Evolutionary conservation across 495 filamentous ascomycete species (phyloP).

Genomic region (Penicillium samsonianum): DNA sequence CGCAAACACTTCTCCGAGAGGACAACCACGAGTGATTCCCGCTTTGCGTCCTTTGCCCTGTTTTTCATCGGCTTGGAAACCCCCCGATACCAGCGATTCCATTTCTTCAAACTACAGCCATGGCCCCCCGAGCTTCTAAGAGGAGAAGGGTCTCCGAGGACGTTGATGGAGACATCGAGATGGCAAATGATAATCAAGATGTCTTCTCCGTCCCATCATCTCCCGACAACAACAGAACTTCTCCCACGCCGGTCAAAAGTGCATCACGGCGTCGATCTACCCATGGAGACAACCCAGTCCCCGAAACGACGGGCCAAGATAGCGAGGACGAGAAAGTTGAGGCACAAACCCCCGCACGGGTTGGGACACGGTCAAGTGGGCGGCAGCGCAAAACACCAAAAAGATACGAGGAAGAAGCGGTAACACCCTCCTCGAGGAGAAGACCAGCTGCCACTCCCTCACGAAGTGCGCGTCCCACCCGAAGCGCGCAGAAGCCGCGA

Average conservation of each 20-base stretch:
- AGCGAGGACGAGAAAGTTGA: slow-evolving; percentile 12
- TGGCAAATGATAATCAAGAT: slow-evolving; percentile 29
- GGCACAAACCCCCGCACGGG: slow-evolving; percentile 28
- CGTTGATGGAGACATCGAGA: slow-evolving; percentile 40
- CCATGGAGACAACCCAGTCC: slow-evolving; percentile 15
- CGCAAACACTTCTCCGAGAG: neutral
- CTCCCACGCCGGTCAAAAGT: slow-evolving; percentile 19
- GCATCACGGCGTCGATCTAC: slow-evolving; percentile 34
- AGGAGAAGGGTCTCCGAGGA: slow-evolving; percentile 45
- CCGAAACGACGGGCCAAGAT: slow-evolving; percentile 10
- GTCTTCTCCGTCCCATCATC: slow-evolving; percentile 25
- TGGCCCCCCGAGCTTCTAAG: slow-evolving; percentile 46
- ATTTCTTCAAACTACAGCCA: slow-evolving; percentile 16
- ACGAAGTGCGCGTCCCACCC: slow-evolving; percentile 25
- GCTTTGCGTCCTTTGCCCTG: neutral
- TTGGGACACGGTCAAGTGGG: slow-evolving; percentile 39
- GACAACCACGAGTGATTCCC: neutral
- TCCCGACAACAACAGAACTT: slow-evolving; percentile 18
- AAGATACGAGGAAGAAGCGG: slow-evolving; percentile 36
- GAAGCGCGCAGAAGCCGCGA: slow-evolving; percentile 27
- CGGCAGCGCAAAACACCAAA: slow-evolving; percentile 45
- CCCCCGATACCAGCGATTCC: neutral
- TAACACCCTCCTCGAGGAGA: slow-evolving; percentile 29
- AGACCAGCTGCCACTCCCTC: slow-evolving; percentile 25
- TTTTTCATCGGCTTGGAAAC: neutral